Base-by-base conservation (phyloP, 2,329 filamentous ascomycete genomes). In the Ustilaginoidea virens region DNA sequence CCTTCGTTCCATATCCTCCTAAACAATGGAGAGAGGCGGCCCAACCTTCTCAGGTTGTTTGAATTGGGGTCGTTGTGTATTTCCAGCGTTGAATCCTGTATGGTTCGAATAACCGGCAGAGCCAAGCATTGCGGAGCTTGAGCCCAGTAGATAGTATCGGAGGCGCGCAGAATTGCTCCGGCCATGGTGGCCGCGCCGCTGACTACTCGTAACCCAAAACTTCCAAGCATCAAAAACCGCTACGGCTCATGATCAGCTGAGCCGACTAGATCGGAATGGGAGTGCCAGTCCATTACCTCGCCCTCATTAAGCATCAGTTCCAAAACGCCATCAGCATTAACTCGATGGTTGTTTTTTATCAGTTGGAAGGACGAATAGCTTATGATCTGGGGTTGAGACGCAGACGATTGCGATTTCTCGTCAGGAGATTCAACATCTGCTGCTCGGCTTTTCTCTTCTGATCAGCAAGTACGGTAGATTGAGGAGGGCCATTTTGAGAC, bases 121-220 rank as follows among this genome's bases (percentile, higher is more conserved):
- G 80, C 72, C 43, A 82, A 71, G 21, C 74, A 80, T 23, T 67
- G 64, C 2, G 79, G 69, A 11, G 78, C 75, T 46, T 69, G 71
- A 11, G 81, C 60, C 58, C 67, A 73, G 37, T 66, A 56, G 5
- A 56, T 44, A 1, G 41, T 47, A 16, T 61, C 52, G 0, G 61
- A 57, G 2, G 63, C 46, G 8, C 56, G 55, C 4, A 87, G 46
- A 5, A 61, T 66, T 5, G 78, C 72, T 11, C 80, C 79, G 10
- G 71, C 65, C 16, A 87, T 48, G 1, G 68, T 73, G 15, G 79
- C 55, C 24, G 72, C 60, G 2, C 81, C 81, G 29, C 59, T 60
- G 7, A 57, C 42, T 1, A 87, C 62, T 9, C 57, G 58, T 17
- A 87, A 46, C 11, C 73, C 69, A 47, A 74, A 90, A 41, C 69